phyloP scores from a whole-genome alignment of 257 asterid genomes.

The Henckelia pumila region DNA sequence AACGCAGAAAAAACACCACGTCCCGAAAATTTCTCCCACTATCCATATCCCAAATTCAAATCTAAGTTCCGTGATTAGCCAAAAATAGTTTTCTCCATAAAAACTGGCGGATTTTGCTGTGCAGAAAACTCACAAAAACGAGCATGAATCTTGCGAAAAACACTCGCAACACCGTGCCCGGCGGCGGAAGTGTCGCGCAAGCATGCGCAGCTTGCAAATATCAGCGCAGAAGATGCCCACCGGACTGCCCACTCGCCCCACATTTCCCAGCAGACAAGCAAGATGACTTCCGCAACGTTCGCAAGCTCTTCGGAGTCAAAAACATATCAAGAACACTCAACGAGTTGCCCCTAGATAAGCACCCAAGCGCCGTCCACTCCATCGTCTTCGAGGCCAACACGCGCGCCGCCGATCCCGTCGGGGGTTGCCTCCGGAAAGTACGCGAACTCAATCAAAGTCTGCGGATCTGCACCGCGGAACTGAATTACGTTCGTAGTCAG shows the following conservation, averaged over 20 bases:
- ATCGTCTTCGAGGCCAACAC: conserved; percentile 32
- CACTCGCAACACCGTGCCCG: not conserved
- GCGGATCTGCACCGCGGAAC: not conserved
- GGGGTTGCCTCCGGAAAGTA: conserved; percentile 32
- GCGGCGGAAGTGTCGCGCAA: not conserved
- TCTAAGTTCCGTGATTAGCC: too few species aligned
- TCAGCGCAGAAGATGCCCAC: conserved; percentile 41
- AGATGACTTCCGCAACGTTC: conserved; percentile 36
- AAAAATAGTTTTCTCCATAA: not conserved
- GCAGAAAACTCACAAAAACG: not conserved
- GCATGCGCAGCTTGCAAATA: conserved; percentile 65
- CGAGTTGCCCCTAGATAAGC: not conserved
- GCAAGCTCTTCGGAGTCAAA: conserved; percentile 37
- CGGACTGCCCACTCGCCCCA: conserved; percentile 33
- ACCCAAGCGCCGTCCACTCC: conserved; percentile 23
- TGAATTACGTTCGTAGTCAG: conserved; percentile 3
- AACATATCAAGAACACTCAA: conserved; percentile 29
- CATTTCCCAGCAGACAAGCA: conserved; percentile 44
- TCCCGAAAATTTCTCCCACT: too few species aligned
- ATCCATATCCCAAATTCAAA: too few species aligned
- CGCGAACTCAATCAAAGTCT: conserved; percentile 1
- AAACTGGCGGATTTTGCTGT: conserved; percentile 8
- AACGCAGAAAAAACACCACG: too few species aligned
- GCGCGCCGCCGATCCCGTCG: conserved; percentile 37
- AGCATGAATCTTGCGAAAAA: conserved; percentile 1